A percentile compares a stretch with the other conserved stretches of the same genome.
Evolutionary conservation across 305 asterid genomes (phyloP).

Genomic region (Caryopteris hybrid): DNA sequence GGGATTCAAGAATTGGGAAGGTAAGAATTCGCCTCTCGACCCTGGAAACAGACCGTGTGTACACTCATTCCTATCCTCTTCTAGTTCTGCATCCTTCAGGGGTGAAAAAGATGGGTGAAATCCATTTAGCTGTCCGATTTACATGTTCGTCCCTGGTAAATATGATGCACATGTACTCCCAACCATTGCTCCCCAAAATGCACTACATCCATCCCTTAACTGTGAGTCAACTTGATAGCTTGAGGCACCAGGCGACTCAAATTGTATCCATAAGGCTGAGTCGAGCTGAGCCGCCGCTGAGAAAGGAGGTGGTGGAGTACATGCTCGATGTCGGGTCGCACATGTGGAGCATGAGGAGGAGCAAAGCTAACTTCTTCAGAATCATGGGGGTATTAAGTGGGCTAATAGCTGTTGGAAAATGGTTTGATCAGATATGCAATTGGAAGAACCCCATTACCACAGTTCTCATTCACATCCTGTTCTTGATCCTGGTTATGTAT

Average conservation of each 20-base stretch:
- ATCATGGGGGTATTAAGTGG: slow-evolving; percentile 62
- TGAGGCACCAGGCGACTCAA: slow-evolving; percentile 73
- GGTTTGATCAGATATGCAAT: slow-evolving; percentile 67
- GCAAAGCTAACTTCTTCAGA: slow-evolving; percentile 67
- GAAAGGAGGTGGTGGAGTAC: slow-evolving; percentile 71
- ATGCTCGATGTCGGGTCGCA: slow-evolving; percentile 74
- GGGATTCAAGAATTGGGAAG: slow-evolving; percentile 72
- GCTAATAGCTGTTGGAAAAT: slow-evolving; percentile 48
- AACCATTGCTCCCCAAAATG: slow-evolving; percentile 64
- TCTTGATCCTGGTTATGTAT: slow-evolving; percentile 56
- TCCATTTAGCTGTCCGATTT: slow-evolving; percentile 61
- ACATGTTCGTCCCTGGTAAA: slow-evolving; percentile 55
- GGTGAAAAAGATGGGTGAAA: slow-evolving; percentile 75
- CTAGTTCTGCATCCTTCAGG: slow-evolving; percentile 64
- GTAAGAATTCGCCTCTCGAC: slow-evolving; percentile 74
- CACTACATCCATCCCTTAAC: slow-evolving; percentile 65
- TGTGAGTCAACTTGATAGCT: slow-evolving; percentile 55
- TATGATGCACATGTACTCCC: slow-evolving; percentile 68
- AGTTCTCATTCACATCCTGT: slow-evolving; percentile 52
- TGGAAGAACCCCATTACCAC: slow-evolving; percentile 74
- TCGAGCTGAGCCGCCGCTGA: slow-evolving; percentile 73
- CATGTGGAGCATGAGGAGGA: slow-evolving; percentile 81
- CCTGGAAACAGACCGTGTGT: slow-evolving; percentile 69
- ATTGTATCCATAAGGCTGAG: slow-evolving; percentile 52
- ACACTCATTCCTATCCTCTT: slow-evolving; percentile 67